phyloP scores from a whole-genome alignment of 108 stramenopile species.

The Nitzschia sp. region DNA sequence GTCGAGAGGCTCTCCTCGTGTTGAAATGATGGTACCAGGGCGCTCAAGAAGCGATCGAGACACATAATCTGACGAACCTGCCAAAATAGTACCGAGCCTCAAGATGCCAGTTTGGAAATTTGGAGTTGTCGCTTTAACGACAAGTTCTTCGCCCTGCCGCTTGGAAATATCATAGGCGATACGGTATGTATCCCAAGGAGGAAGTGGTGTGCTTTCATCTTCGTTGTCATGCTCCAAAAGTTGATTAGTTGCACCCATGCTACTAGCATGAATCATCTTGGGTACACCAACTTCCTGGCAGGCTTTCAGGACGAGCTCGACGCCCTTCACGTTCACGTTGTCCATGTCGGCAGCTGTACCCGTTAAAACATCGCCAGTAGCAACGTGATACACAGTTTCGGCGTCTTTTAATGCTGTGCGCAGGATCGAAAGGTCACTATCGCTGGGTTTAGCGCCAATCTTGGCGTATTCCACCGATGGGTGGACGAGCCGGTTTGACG shows the following conservation, averaged over 20 bases:
- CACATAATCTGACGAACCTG: slow-evolving; percentile 11
- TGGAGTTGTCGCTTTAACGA: slow-evolving; percentile 1
- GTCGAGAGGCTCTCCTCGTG: background rate
- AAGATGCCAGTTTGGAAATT: slow-evolving; percentile 10
- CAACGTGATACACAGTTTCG: slow-evolving; percentile 21
- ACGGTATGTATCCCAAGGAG: slow-evolving; percentile 9
- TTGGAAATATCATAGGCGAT: slow-evolving; percentile 14
- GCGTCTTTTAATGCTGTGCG: slow-evolving; percentile 1
- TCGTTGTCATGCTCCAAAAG: slow-evolving; percentile 5
- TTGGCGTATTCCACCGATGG: background rate
- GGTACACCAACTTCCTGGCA: slow-evolving; percentile 16
- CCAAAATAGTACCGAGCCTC: slow-evolving; percentile 12
- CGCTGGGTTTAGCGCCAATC: background rate
- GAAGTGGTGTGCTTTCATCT: slow-evolving; percentile 12
- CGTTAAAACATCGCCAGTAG: slow-evolving; percentile 12
- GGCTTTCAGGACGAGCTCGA: background rate
- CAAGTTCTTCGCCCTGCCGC: slow-evolving; percentile 16
- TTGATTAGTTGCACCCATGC: slow-evolving; percentile 19
- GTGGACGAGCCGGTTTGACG: background rate
- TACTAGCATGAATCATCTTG: slow-evolving; percentile 13
- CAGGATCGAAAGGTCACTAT: background rate
- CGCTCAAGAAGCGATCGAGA: background rate
- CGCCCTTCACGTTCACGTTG: slow-evolving; percentile 2
- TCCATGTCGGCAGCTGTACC: slow-evolving; percentile 6
- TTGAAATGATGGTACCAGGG: background rate